Evolutionary conservation across 768 basidiomycete genomes (phyloP), one percentile per base, ranked within the genome.

Genomic region (Crepidotus variabilis): DNA sequence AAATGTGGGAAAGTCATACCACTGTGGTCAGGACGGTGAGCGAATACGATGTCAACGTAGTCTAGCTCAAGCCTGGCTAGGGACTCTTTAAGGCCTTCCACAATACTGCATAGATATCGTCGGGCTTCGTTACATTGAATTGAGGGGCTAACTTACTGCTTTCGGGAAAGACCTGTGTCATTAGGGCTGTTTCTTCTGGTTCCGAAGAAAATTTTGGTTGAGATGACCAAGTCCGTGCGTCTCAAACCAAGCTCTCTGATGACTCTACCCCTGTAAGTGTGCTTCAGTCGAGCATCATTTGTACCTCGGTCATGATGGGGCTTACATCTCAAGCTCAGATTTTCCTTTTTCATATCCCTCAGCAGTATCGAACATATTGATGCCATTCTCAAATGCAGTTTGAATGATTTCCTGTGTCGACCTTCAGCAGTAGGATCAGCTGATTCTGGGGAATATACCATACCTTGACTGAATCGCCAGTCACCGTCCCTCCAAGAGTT

Each of bases 191-290:
- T 65, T 20, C 39, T 43, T 57, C 82, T 67, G 7, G 81, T 68
- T 23, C 88, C 89, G 77, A 87, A 91, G 76, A 84, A 91, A 47
- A 91, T 56, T 67, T 91, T 90, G 50, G 88, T 92, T 14, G 83
- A 80, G 62, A 91, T 75, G 55, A 92, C 75, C 35, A 89, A 65
- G 65, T 92, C 88, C 10, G 77, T 75, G 36, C 88, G 78, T 47
- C 81, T 77, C 61, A 83, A 74, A 14, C 81, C 80, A n/a, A 89
- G 79, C 65, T 89, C 88, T 69, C 82, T 83, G 69, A 90, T 81
- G 3, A 84, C 88, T 39, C 85, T 81, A 1, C 90, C 90, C 61
- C 75, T 78, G 43, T 21, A 16, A 8, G 23, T 28, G 45, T 13
- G 13, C n/a, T 33, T 23, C 28, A 36, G 18, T 35, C 5, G 18